Evolutionary conservation across 1,284 basidiomycete species (phyloP).

Genomic region (Trichosporon ovoides): DNA sequence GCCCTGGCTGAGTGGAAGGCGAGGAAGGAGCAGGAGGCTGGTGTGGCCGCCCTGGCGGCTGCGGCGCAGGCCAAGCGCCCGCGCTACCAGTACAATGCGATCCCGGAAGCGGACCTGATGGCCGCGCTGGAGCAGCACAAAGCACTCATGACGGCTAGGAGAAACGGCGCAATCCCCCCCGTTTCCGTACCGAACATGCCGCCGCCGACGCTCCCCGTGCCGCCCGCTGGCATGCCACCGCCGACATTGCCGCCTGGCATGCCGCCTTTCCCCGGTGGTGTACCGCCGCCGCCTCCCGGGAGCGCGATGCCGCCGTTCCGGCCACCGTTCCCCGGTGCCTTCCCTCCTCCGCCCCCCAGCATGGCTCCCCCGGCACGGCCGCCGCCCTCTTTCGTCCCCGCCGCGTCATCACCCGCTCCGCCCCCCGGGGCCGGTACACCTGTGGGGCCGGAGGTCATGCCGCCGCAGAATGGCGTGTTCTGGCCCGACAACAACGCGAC

Average conservation of each 20-base stretch:
- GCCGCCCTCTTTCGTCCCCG: conserved; percentile 27
- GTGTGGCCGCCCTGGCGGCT: conserved; percentile 66
- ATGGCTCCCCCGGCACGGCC: conserved; percentile 29
- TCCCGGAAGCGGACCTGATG: conserved; percentile 76
- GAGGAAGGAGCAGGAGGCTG: conserved; percentile 84
- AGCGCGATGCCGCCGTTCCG: conserved; percentile 7
- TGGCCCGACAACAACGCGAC: conserved; percentile 47
- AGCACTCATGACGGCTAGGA: conserved; percentile 73
- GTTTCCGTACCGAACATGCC: conserved; percentile 39
- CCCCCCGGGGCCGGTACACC: conserved; percentile 1
- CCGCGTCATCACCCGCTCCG: conserved; percentile 29
- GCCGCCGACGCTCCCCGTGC: conserved; percentile 26
- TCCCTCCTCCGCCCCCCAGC: conserved; percentile 23
- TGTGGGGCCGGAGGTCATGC: conserved; percentile 24
- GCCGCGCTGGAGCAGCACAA: conserved; percentile 85
- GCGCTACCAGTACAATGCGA: conserved; percentile 71
- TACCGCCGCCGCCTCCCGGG: conserved; percentile 16
- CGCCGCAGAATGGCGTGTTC: conserved; percentile 47
- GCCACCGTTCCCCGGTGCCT: conserved; percentile 24
- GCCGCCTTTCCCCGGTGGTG: conserved; percentile 27
- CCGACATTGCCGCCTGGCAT: conserved; percentile 39
- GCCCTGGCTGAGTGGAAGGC: conserved; percentile 93
- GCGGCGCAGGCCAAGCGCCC: conserved; percentile 69
- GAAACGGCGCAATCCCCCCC: conserved; percentile 47
- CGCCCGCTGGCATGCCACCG: conserved; percentile 30